Evolutionary conservation across 139 green algal species (phyloP).

Genomic region (Pleodorina starrii): DNA sequence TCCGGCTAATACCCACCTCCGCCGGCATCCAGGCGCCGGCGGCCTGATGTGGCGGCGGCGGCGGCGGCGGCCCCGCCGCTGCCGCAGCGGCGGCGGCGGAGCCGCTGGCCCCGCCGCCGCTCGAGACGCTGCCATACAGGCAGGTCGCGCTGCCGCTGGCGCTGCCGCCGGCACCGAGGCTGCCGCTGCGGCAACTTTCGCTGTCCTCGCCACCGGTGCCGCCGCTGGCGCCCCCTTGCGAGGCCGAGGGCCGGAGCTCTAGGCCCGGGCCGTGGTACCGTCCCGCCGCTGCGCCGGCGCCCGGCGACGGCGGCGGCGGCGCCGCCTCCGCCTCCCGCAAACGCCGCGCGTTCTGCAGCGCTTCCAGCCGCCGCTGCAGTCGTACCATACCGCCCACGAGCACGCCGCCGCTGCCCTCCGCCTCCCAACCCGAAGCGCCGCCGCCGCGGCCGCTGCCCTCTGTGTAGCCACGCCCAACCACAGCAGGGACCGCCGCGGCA

Average conservation of each 20-base stretch:
- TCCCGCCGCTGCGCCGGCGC: not conserved
- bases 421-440: too few relatives aligned
- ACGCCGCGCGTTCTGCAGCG: not conserved
- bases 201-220: not conserved
- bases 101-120: not conserved
- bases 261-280: too few relatives aligned
- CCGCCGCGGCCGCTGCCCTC: too few relatives aligned
- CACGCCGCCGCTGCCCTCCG: not conserved
- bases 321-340: not conserved
- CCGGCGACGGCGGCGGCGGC: not conserved
- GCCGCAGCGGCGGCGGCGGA: not conserved
- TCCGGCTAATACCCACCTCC: too few relatives aligned
- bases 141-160: not conserved
- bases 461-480: too few relatives aligned
- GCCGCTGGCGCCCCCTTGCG: not conserved
- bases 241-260: not conserved
- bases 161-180: not conserved
- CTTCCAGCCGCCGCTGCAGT: conserved; percentile 34
- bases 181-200: not conserved
- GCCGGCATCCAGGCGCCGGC: too few relatives aligned
- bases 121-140: too few relatives aligned
- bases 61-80: too few relatives aligned
- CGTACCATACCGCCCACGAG: not conserved
- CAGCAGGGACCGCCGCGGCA: too few relatives aligned
- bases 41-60: too few relatives aligned